phyloP scores from a whole-genome alignment of 1,284 basidiomycete species.

The Apiotrichum laibachii region DNA sequence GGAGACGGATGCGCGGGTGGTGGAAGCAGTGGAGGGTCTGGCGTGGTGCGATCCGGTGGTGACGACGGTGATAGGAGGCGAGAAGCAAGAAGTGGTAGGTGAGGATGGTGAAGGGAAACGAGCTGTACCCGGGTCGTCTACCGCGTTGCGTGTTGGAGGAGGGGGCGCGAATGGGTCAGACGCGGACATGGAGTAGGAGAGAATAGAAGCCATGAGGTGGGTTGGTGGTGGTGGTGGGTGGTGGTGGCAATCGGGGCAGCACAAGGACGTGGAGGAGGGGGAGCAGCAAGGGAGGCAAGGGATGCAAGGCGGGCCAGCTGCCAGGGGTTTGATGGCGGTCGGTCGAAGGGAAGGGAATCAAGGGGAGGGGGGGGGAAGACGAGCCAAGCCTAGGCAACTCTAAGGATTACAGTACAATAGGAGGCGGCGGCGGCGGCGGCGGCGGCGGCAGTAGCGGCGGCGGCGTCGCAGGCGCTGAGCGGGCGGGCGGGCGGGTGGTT shows the following conservation, averaged over 20 bases:
- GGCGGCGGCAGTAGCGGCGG: too few species aligned
- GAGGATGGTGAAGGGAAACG: slow-evolving; percentile 18
- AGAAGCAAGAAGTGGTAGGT: slow-evolving; percentile 4
- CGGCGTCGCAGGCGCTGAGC: too few species aligned
- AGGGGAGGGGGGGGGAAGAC: too few species aligned
- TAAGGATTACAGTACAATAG: too few species aligned
- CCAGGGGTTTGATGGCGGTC: too few species aligned
- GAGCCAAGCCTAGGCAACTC: too few species aligned
- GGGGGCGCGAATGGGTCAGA: slow-evolving; percentile 22
- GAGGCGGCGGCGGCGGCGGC: too few species aligned
- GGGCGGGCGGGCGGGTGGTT: too few species aligned
- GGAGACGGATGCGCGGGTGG: slow-evolving; percentile 18
- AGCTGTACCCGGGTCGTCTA: slow-evolving; percentile 15
- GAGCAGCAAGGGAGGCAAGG: neutral
- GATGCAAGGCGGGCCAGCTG: too few species aligned
- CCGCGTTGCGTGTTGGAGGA: slow-evolving; percentile 16
- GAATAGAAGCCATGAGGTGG: slow-evolving; percentile 14
- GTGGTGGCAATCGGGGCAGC: neutral
- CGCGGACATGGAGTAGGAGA: slow-evolving; percentile 18
- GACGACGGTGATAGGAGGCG: too few species aligned
- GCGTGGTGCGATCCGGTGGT: slow-evolving; percentile 10
- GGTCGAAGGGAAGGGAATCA: too few species aligned
- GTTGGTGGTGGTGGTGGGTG: slow-evolving; percentile 4
- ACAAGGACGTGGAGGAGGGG: neutral
- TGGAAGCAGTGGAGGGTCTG: slow-evolving; percentile 17